Evolutionary conservation across 768 basidiomycete genomes (phyloP), one percentile per base, ranked within the genome.

Genomic region (Mycena albidolilacea): DNA sequence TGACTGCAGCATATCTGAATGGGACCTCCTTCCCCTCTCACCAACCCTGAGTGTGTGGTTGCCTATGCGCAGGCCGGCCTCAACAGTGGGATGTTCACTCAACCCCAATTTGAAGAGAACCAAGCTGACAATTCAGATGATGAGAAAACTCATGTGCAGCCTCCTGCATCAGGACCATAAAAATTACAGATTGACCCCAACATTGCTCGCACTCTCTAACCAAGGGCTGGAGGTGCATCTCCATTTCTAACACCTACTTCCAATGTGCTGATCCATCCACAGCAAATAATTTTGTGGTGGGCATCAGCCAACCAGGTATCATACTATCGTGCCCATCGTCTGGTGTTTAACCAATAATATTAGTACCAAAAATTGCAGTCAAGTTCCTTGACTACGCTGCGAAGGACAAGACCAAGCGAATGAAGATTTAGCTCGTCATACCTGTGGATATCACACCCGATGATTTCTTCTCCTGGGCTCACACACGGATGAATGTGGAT

Each of bases 401-500:
- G 2, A 55, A 55, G 21, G 48, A 50, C 11, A 57, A 55, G n/a
- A 50, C 38, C 64, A 54, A 66, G 64, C 11, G 30, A n/a, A 44
- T 66, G 12, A 55, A 23, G 14, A 66, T 41, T 1, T 17, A 41
- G 35, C 52, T 66, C 21, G 15, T 66, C 8, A 4, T 66, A 21
- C 64, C 54, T 23, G 7, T 21, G 5, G 23, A 66, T 23, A 66
- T 66, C 10, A 21, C 64, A 2, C 14, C 64, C 3, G 7, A 3
- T 19, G 64, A 66, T 15, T 66, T 66, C 54, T 66, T 55, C 21
- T 66, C 54, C 14, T 54, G 64, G 4, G 11, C 44, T 19, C 52
- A 66, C 37, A 54, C 64, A 2, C 52, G 9, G 14, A 66, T 66
- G 64, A 57, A 66, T 19, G 39, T 57, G 10, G 54, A 66, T 44